A percentile compares a stretch with the other conserved stretches of the same genome.
phyloP scores from a whole-genome alignment of 73 alveolate species.

The Tetrahymena malaccensis region DNA sequence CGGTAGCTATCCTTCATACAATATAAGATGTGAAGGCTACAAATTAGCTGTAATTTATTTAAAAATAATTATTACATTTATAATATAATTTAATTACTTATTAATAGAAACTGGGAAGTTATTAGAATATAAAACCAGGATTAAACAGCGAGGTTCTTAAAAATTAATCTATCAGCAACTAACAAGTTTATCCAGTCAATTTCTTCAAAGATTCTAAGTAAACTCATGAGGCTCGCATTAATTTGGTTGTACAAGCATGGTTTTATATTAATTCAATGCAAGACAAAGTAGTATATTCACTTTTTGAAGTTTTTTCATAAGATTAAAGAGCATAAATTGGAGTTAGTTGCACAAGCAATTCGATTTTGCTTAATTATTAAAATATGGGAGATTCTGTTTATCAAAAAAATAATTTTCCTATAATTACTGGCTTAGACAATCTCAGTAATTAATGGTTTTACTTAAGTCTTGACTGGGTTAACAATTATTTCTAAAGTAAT shows the following conservation, averaged over 20 bases:
- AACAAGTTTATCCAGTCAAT: not conserved
- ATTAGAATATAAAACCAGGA: not conserved
- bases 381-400: not conserved
- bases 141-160: not conserved
- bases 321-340: not conserved
- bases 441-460: not conserved
- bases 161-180: not conserved
- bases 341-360: not conserved
- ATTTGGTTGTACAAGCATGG: not conserved
- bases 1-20: not conserved
- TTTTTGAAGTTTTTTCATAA: not conserved
- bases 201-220: not conserved
- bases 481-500: not conserved
- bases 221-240: not conserved
- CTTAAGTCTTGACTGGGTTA: not conserved
- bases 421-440: not conserved
- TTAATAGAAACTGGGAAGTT: not conserved
- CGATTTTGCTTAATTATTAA: not conserved
- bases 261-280: not conserved
- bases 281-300: not conserved
- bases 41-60: not conserved
- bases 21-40: not conserved
- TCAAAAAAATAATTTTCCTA: not conserved
- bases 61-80: too few species aligned
- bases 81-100: too few species aligned